Base-by-base conservation (phyloP, 106 monocot genomes). In the Cymbidium sinense region DNA sequence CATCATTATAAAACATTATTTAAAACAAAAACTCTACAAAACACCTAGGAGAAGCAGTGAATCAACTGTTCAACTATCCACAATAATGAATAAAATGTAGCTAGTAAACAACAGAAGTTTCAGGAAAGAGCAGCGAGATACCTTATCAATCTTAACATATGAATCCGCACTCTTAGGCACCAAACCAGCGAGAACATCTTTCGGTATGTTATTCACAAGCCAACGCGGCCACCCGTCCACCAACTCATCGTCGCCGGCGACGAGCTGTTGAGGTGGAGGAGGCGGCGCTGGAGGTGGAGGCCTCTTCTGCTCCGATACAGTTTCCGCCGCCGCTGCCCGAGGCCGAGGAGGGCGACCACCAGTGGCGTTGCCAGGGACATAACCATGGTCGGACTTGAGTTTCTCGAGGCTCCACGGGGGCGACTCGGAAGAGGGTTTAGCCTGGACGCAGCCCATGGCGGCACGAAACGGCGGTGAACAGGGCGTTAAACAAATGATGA, bases 141-240 rank as follows among this genome's bases (percentile, higher is more conserved):
- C 81, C 81, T 81, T 81, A 64, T 67, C 81, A 12, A 81, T 81
- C 81, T 76, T 81, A 33, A 55, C 50, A 71, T 76, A 81, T 34
- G 70, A 70, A 75, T 81, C 81, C 28, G 81, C 81, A 10, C 81
- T 81, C 70, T 76, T 81, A 1, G 76, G 81, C 20, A 77, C 76
- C 76, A 81, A 25, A 10, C 81, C 81, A 39, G 50, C 81, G 43
- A 81, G 76, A 70, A 70, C 51, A 20, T 70, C 76, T 25, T 23
- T 70, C 21, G 81, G 76, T 27, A 81, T 70, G 18, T 81, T 81
- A 28, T 27, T 77, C n/a, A 76, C 81, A 19, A 81, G 76, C 81
- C 81, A 81, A 34, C 81, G 67, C 52, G 81, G 76, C 81, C 81
- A 81, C 50, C 81, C 81, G 13, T 76, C 70, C 76, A 81, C 76